Conservation (phyloP, 306 rosid species). For the Corylus heterophylla region DNA sequence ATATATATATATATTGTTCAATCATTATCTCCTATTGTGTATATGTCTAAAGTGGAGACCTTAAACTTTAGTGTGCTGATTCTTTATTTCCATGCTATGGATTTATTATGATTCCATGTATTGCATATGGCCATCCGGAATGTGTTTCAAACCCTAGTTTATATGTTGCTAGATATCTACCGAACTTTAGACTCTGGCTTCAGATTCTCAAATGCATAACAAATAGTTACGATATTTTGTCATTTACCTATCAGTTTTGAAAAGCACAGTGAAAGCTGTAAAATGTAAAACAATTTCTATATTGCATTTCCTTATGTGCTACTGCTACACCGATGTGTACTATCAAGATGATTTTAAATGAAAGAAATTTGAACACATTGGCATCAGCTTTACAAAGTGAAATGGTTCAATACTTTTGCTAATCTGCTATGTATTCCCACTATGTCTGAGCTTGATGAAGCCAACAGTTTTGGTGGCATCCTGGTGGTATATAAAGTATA, state of each 20-base stretch:
- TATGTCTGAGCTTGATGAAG: not conserved
- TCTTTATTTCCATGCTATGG: not conserved
- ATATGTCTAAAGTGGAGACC: not conserved
- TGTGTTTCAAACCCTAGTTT: not conserved
- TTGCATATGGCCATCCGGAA: not conserved
- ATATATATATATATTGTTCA: not conserved
- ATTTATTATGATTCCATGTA: not conserved
- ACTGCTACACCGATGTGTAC: not conserved
- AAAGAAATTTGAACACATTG: not conserved
- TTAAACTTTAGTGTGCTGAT: not conserved
- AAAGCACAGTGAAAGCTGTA: not conserved
- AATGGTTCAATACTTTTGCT: not conserved
- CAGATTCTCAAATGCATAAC: not conserved
- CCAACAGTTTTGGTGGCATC: not conserved
- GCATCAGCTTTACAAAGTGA: not conserved
- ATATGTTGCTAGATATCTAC: not conserved
- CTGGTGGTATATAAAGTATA: not conserved
- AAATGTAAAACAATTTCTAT: not conserved
- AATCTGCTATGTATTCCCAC: not conserved
- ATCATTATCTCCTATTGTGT: not conserved
- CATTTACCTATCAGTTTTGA: not conserved
- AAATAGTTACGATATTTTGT: not conserved
- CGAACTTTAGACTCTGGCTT: not conserved
- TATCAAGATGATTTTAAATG: not conserved
- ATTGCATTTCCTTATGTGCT: not conserved